phyloP scores from a whole-genome alignment of 768 basidiomycete species.

The Tephrocybe rancida region DNA sequence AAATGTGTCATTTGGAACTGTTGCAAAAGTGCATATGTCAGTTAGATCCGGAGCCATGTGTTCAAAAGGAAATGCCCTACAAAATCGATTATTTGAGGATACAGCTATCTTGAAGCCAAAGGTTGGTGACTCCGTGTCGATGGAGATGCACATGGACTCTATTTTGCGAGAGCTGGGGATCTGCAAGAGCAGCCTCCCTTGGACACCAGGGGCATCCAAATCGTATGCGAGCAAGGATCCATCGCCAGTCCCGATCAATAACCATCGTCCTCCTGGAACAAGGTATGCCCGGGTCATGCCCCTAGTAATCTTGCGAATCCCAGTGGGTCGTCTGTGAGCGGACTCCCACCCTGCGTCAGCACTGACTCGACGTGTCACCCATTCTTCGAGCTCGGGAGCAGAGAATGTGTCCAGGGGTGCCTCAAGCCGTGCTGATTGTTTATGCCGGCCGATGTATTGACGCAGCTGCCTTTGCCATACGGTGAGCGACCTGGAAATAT shows the following conservation, averaged over 20 bases:
- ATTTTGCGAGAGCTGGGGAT: neutral
- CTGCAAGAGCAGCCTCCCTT: slow-evolving; percentile 1
- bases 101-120: slow-evolving; percentile 9
- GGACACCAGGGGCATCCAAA: slow-evolving; percentile 5
- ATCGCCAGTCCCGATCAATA: slow-evolving; percentile 4
- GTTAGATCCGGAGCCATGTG: neutral
- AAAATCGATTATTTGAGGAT: neutral
- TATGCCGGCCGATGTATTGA: slow-evolving; percentile 1
- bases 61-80: neutral
- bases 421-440: neutral
- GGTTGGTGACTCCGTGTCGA: slow-evolving; percentile 3
- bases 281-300: slow-evolving; percentile 4
- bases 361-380: slow-evolving; percentile 9
- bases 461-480: slow-evolving; percentile 10
- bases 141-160: slow-evolving; percentile 2
- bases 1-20: neutral
- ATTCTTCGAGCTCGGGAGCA: slow-evolving; percentile 8
- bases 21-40: neutral
- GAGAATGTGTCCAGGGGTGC: slow-evolving; percentile 5
- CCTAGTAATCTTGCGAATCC: neutral
- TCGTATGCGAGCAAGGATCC: slow-evolving; percentile 1
- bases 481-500: slow-evolving; percentile 4
- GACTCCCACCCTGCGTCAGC: slow-evolving; percentile 13
- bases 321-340: slow-evolving; percentile 1
- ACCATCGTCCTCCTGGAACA: slow-evolving; percentile 10